These are phyloP conservation scores for Periconia macrospinosa DNA, from an alignment of 2,329 filamentous ascomycete species.

Conservation along the genomic window DNA sequence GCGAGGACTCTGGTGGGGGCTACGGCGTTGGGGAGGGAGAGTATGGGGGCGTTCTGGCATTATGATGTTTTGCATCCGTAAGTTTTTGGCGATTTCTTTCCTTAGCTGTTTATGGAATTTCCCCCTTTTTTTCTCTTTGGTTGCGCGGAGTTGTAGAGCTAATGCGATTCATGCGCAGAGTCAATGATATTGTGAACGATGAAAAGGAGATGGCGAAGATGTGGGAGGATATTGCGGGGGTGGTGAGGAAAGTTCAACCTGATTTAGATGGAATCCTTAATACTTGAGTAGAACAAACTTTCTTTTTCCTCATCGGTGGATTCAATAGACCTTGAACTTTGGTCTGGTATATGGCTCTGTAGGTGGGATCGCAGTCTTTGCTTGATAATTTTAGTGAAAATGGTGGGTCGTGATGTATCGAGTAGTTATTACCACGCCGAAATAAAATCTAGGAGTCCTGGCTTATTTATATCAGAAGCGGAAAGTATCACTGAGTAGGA, in stretches of 20 bases:
- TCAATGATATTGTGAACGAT: neutral
- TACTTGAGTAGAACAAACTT: neutral
- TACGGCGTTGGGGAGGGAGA: conserved; percentile 6
- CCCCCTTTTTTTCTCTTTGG: no score
- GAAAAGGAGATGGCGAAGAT: neutral
- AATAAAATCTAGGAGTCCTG: no score
- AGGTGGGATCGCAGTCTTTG: no score
- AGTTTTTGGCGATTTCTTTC: neutral
- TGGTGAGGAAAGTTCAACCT: neutral
- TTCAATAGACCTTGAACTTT: no score
- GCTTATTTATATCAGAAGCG: no score
- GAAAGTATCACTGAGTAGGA: no score
- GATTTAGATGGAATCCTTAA: neutral
- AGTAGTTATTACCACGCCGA: no score
- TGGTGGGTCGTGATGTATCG: no score
- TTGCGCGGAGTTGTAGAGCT: neutral
- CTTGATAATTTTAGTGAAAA: no score
- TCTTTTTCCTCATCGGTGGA: no score
- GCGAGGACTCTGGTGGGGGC: conserved; percentile 9
- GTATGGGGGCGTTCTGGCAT: conserved; percentile 8
- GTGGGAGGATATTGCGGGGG: conserved; percentile 1
- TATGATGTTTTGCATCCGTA: conserved; percentile 11
- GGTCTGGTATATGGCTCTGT: no score
- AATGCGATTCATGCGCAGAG: neutral
- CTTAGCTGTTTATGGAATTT: no score